A percentile compares a stretch with the other conserved stretches of the same genome.
Evolutionary conservation across 2,329 filamentous ascomycete species (phyloP).

Genomic region (Cladosporium sp.): DNA sequence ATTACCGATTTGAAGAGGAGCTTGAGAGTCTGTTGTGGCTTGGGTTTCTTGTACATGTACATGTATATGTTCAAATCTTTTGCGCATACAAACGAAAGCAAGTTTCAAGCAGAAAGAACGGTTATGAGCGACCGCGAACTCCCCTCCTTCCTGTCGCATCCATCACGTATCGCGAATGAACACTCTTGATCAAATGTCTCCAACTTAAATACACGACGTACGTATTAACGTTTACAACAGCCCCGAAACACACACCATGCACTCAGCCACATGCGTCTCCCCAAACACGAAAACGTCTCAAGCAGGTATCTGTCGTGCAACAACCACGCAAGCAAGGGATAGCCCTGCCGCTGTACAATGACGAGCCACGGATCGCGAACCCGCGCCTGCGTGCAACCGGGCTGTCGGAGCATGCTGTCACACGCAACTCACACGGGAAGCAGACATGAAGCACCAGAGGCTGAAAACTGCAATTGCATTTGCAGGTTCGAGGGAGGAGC

Average conservation of each 20-base stretch:
- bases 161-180: background rate
- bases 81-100: background rate
- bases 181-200: background rate
- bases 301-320: conserved; percentile 6
- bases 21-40: background rate
- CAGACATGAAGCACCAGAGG: background rate
- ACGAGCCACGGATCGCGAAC: background rate
- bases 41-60: background rate
- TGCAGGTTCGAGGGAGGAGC: background rate
- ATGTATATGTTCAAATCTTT: background rate
- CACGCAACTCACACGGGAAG: background rate
- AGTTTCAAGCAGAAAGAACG: background rate
- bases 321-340: background rate
- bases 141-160: background rate
- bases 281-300: background rate
- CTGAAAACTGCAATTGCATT: conserved; percentile 17
- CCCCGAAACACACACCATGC: background rate
- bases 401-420: conserved; percentile 12
- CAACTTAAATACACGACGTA: fast-evolving
- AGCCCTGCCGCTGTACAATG: conserved; percentile 9
- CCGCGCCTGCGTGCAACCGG: conserved; percentile 4
- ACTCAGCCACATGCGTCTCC: background rate
- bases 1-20: background rate
- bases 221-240: background rate
- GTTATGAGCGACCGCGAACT: background rate